Percentiles rank a stretch among this genome's conserved stretches.
Evolutionary conservation across 352 stramenopile species (phyloP).

Genomic region (Globisporangium takayamanum): DNA sequence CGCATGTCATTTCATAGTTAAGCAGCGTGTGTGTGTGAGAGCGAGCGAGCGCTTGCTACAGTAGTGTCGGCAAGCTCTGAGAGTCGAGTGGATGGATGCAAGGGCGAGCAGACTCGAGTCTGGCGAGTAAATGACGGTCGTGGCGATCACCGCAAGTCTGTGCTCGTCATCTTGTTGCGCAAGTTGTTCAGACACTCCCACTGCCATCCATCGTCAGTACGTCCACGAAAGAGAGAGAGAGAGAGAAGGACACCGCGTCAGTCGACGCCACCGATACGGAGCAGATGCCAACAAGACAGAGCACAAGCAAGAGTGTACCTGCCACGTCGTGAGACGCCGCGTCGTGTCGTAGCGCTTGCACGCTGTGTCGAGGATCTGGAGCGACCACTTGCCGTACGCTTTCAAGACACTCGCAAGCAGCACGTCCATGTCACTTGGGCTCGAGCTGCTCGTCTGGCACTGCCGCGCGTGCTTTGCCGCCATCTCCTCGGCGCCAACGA

Average conservation of each 20-base stretch:
- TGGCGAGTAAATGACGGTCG: too few species aligned
- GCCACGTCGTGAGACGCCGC: constrained; percentile 49
- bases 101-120: background rate
- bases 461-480: constrained; percentile 28
- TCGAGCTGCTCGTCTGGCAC: constrained; percentile 23
- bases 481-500: constrained; percentile 49
- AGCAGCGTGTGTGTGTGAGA: too few species aligned
- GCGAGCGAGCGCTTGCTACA: too few species aligned
- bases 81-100: background rate
- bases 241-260: background rate
- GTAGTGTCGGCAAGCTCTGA: too few species aligned
- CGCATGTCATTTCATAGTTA: too few species aligned
- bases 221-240: background rate
- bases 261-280: background rate
- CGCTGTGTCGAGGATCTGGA: constrained; percentile 36
- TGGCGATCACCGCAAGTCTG: constrained; percentile 38
- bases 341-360: constrained; percentile 42
- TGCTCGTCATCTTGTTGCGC: constrained; percentile 37
- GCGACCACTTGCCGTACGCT: constrained; percentile 52
- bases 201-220: constrained; percentile 16
- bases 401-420: constrained; percentile 50
- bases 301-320: constrained; percentile 27
- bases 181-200: constrained; percentile 49
- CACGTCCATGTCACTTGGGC: constrained; percentile 40
- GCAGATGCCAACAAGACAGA: background rate